Evolutionary conservation across 1,139 yeast genomes (phyloP).

Genomic region (Kurtzmaniella natalensis): DNA sequence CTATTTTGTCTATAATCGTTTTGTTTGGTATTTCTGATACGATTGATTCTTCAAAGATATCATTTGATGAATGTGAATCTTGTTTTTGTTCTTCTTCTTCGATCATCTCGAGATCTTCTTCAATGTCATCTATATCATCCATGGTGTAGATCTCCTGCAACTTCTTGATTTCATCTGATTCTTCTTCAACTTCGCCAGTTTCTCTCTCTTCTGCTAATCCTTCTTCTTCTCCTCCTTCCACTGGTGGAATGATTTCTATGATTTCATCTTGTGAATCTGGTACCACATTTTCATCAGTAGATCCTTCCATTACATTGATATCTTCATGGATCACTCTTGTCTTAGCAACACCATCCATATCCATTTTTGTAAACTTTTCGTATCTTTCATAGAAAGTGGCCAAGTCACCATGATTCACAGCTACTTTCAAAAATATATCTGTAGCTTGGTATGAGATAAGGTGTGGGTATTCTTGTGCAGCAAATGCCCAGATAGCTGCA

Average conservation of each 20-base stretch:
- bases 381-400: constrained; percentile 51
- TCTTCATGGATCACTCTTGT: constrained; percentile 11
- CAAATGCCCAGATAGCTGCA: constrained; percentile 67
- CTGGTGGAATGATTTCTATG: too few relatives aligned
- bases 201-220: constrained; percentile 12
- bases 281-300: constrained; percentile 4
- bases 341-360: constrained; percentile 20
- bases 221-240: constrained; percentile 23
- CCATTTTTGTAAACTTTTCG: constrained; percentile 43
- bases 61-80: too few relatives aligned
- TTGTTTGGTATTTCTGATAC: constrained; percentile 1
- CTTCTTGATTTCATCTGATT: constrained; percentile 8
- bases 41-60: not conserved
- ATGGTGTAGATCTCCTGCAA: constrained; percentile 1
- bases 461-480: constrained; percentile 37
- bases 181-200: constrained; percentile 8
- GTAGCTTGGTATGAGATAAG: constrained; percentile 40
- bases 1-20: constrained; percentile 1
- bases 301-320: constrained; percentile 7
- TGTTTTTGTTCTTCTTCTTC: too few relatives aligned
- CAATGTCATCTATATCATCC: not conserved
- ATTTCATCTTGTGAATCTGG: constrained; percentile 9
- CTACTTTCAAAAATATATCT: constrained; percentile 52
- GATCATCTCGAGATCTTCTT: too few relatives aligned
- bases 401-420: constrained; percentile 42